Evolutionary conservation across 2,329 filamentous ascomycete genomes (phyloP).

Genomic region (Ilyonectria robusta): DNA sequence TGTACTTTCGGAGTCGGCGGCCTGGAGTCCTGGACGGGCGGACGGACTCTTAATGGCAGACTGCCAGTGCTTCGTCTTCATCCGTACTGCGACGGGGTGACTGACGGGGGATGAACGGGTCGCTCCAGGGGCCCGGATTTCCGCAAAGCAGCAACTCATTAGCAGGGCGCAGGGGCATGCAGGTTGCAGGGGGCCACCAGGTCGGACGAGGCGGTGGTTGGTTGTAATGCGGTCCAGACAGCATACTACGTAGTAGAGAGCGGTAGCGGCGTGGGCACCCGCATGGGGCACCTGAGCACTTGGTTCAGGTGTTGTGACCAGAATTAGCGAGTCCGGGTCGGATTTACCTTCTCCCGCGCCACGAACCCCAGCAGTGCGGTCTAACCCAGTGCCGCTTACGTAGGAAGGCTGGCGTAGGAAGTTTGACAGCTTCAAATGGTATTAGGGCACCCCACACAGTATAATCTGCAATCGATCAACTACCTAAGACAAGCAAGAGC

Average conservation of each 20-base stretch:
- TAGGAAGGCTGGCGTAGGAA: too few relatives aligned
- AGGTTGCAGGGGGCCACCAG: background rate
- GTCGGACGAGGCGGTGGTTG: slow-evolving; percentile 11
- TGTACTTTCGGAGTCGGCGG: background rate
- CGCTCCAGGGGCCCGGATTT: background rate
- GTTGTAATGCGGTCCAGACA: background rate
- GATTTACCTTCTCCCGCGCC: background rate
- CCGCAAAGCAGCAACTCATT: background rate
- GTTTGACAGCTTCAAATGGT: too few relatives aligned
- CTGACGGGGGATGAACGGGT: background rate
- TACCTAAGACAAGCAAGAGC: too few relatives aligned
- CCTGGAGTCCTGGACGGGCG: background rate
- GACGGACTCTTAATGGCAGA: background rate
- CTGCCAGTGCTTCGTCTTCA: background rate
- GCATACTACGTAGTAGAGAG: background rate
- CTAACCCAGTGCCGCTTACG: too few relatives aligned
- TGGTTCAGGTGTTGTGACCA: background rate
- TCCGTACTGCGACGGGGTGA: slow-evolving; percentile 5
- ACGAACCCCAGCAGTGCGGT: too few relatives aligned
- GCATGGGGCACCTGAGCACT: background rate
- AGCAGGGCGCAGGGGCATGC: slow-evolving; percentile 8
- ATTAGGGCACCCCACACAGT: too few relatives aligned
- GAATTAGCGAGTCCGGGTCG: background rate
- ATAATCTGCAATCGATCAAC: too few relatives aligned
- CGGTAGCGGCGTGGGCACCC: slow-evolving; percentile 4